Conservation (phyloP, 805 yeast genomes). For the Spathaspora arborariae region DNA sequence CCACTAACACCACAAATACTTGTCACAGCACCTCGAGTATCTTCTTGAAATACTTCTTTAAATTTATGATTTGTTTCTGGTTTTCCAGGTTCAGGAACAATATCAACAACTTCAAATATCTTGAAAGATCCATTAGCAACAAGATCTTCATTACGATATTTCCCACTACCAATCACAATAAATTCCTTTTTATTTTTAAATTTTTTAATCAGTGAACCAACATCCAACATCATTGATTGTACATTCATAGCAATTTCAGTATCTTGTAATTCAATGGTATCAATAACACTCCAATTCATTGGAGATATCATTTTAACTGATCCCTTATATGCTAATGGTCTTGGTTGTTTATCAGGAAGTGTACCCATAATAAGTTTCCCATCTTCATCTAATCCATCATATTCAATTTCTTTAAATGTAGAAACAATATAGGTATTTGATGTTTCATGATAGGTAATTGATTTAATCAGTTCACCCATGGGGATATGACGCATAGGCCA, state of each 20-base stretch:
- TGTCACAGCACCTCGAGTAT: constrained; percentile 79
- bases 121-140: constrained; percentile 76
- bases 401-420: constrained; percentile 55
- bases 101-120: constrained; percentile 69
- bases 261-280: constrained; percentile 59
- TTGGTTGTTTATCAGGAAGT: constrained; percentile 41
- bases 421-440: constrained; percentile 63
- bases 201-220: constrained; percentile 37
- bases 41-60: constrained; percentile 68
- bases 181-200: constrained; percentile 58
- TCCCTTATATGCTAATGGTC: constrained; percentile 58
- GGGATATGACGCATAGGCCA: constrained; percentile 51
- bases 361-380: constrained; percentile 59
- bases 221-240: constrained; percentile 50
- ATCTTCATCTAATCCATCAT: constrained; percentile 70
- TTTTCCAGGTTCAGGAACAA: constrained; percentile 83
- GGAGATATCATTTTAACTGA: constrained; percentile 67
- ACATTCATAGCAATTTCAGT: constrained; percentile 61
- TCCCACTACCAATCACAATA: constrained; percentile 76
- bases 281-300: constrained; percentile 71
- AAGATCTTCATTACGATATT: constrained; percentile 73
- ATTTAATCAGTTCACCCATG: constrained; percentile 61
- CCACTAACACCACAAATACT: constrained; percentile 79
- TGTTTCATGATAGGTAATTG: constrained; percentile 65
- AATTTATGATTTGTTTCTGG: constrained; percentile 82